Evolutionary conservation across 2,329 filamentous ascomycete genomes (phyloP).

Genomic region (Hypoxylon rubiginosum): DNA sequence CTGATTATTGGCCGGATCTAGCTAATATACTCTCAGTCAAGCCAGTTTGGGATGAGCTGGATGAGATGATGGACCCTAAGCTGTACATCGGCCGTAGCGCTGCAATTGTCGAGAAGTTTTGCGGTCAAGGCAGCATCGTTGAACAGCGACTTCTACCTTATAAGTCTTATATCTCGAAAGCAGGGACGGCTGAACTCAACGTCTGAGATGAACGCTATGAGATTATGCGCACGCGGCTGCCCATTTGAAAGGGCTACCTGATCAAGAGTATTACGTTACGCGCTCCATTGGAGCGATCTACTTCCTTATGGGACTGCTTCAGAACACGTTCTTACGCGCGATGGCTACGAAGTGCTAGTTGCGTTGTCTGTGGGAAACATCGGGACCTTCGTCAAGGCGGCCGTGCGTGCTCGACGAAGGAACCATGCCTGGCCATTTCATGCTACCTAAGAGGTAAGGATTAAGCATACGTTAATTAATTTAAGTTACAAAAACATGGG

Average conservation of each 20-base stretch:
- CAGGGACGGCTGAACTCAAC: slow-evolving; percentile 55
- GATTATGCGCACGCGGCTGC: not conserved
- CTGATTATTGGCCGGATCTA: not conserved
- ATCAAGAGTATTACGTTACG: not conserved
- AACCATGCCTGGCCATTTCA: not conserved
- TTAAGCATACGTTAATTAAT: not conserved
- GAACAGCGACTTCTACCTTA: slow-evolving; percentile 58
- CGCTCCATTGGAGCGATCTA: not conserved
- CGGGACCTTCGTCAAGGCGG: not conserved
- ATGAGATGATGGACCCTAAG: slow-evolving; percentile 74
- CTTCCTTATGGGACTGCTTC: not conserved
- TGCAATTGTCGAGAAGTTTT: slow-evolving; percentile 57
- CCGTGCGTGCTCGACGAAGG: not conserved
- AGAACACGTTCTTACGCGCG: not conserved
- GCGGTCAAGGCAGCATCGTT: slow-evolving; percentile 56
- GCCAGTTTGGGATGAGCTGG: slow-evolving; percentile 77
- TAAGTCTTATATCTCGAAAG: slow-evolving; percentile 52
- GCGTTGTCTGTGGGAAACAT: not conserved
- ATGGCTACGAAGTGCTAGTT: not conserved
- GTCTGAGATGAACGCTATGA: slow-evolving; percentile 50
- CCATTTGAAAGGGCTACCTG: not conserved
- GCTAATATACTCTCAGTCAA: slow-evolving; percentile 58
- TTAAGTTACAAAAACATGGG: not conserved
- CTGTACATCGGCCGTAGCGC: slow-evolving; percentile 62
- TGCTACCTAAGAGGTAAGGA: not conserved